Percentiles rank a stretch among this genome's conserved stretches.
These are phyloP conservation scores for Neofusicoccum sp. DNA, from an alignment of 2,329 filamentous ascomycete species.

Conservation along the genomic window DNA sequence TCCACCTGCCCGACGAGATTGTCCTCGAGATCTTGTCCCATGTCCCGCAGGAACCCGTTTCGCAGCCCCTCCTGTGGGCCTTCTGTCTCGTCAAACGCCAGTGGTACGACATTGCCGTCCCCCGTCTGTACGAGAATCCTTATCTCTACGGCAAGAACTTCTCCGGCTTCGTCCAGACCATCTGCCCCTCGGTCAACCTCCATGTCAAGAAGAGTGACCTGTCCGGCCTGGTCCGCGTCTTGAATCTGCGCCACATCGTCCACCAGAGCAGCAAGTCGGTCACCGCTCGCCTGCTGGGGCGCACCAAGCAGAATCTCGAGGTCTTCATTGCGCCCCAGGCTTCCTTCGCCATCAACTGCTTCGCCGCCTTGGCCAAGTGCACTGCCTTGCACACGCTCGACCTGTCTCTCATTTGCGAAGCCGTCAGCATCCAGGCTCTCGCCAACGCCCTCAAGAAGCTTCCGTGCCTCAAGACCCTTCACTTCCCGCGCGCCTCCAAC, in stretches of 20 bases:
- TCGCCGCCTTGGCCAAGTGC: constrained; percentile 61
- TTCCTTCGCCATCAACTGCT: constrained; percentile 60
- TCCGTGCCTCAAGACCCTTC: constrained; percentile 46
- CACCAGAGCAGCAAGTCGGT: constrained; percentile 61
- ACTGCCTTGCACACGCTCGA: constrained; percentile 52
- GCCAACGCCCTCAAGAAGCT: constrained; percentile 55
- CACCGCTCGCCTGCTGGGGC: constrained; percentile 59
- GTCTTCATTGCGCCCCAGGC: constrained; percentile 61
- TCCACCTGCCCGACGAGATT: constrained; percentile 59
- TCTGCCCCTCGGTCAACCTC: constrained; percentile 56
- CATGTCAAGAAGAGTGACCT: constrained; percentile 53
- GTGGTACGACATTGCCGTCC: constrained; percentile 59
- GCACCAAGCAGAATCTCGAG: constrained; percentile 55
- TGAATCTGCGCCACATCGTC: constrained; percentile 59
- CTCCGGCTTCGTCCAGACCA: constrained; percentile 55
- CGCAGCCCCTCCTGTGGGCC: constrained; percentile 52
- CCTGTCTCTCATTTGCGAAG: constrained; percentile 55
- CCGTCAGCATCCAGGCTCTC: constrained; percentile 52
- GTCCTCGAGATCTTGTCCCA: constrained; percentile 53
- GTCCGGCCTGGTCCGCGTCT: constrained; percentile 53
- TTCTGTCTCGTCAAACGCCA: constrained; percentile 54
- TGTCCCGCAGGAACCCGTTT: constrained; percentile 38
- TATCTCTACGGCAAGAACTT: constrained; percentile 57
- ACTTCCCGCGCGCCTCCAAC: constrained; percentile 45
- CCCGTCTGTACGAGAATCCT: constrained; percentile 56